Percentiles rank a stretch among this genome's conserved stretches.
phyloP scores from a whole-genome alignment of 2,329 filamentous ascomycete genomes.

The Nothophaeocryptopus gaeumannii region DNA sequence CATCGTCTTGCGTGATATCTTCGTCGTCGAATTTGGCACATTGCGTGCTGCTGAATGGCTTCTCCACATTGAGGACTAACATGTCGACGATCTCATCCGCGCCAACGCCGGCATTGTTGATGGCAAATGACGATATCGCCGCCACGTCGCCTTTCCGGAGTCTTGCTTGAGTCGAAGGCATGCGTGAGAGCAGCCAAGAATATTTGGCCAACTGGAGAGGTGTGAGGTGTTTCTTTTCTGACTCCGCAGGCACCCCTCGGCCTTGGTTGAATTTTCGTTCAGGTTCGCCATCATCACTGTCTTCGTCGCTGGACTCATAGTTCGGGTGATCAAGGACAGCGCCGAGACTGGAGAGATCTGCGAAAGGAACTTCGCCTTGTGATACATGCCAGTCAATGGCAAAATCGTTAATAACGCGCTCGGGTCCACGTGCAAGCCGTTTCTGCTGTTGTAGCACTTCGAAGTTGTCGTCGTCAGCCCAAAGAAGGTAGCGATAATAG shows the following conservation, averaged over 20 bases:
- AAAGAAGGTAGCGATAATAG: slow-evolving; percentile 91
- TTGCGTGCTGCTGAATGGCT: slow-evolving; percentile 67
- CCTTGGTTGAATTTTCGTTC: slow-evolving; percentile 42
- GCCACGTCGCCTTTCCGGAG: slow-evolving; percentile 83
- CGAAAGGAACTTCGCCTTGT: slow-evolving; percentile 67
- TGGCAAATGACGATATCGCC: slow-evolving; percentile 80
- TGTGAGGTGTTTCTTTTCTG: slow-evolving; percentile 63
- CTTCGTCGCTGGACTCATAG: slow-evolving; percentile 83
- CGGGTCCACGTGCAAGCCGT: slow-evolving; percentile 37
- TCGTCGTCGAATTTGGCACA: slow-evolving; percentile 62
- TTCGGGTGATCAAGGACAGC: slow-evolving; percentile 81
- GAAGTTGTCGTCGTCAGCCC: slow-evolving; percentile 53
- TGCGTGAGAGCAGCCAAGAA: slow-evolving; percentile 74
- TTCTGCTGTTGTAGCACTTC: slow-evolving; percentile 39
- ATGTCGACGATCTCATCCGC: slow-evolving; percentile 90
- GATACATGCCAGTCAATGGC: slow-evolving; percentile 76
- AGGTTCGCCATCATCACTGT: slow-evolving; percentile 60
- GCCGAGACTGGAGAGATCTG: slow-evolving; percentile 59
- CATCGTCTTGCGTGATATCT: slow-evolving; percentile 38
- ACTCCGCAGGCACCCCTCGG: slow-evolving; percentile 30
- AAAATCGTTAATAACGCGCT: slow-evolving; percentile 64
- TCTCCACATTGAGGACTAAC: slow-evolving; percentile 76
- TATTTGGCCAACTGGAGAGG: slow-evolving; percentile 82
- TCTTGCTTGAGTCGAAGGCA: slow-evolving; percentile 72
- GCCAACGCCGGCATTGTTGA: slow-evolving; percentile 78